phyloP scores from a whole-genome alignment of 495 filamentous ascomycete species.

The Amphirosellinia nigrospora region DNA sequence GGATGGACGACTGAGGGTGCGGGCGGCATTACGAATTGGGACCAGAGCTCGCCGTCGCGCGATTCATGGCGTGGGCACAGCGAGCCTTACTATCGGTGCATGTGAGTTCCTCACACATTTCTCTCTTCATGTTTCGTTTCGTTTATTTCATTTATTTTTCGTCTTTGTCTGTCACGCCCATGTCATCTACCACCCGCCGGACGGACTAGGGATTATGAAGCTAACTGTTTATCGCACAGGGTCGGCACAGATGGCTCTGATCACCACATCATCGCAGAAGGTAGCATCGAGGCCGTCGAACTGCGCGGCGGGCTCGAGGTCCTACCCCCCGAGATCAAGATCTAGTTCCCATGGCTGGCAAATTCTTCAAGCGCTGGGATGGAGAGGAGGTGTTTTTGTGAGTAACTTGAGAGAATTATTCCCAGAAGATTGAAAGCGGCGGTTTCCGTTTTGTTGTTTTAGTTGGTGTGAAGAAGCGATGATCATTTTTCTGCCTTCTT shows the following conservation, averaged over 20 bases:
- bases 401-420: slow-evolving; percentile 87
- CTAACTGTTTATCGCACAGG: slow-evolving; percentile 42
- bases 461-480: neutral
- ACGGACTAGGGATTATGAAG: too few relatives aligned
- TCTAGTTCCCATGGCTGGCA: slow-evolving; percentile 75
- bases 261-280: slow-evolving; percentile 80
- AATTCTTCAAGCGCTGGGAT: slow-evolving; percentile 91
- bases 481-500: neutral
- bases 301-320: slow-evolving; percentile 49
- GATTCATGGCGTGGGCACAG: slow-evolving; percentile 31
- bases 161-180: slow-evolving; percentile 7
- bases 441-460: neutral
- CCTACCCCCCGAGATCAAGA: slow-evolving; percentile 41
- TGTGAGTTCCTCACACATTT: slow-evolving; percentile 38
- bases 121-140: slow-evolving; percentile 9
- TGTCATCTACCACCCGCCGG: neutral
- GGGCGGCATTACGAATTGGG: slow-evolving; percentile 35
- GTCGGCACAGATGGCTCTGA: slow-evolving; percentile 66
- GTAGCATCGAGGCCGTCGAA: slow-evolving; percentile 75
- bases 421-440: slow-evolving; percentile 72
- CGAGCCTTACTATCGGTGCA: slow-evolving; percentile 43
- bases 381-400: slow-evolving; percentile 67
- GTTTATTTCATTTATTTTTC: neutral
- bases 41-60: slow-evolving; percentile 24
- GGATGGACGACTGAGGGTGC: slow-evolving; percentile 74